phyloP scores from a whole-genome alignment of 2,329 filamentous ascomycete species.

The Cercospora sp. region DNA sequence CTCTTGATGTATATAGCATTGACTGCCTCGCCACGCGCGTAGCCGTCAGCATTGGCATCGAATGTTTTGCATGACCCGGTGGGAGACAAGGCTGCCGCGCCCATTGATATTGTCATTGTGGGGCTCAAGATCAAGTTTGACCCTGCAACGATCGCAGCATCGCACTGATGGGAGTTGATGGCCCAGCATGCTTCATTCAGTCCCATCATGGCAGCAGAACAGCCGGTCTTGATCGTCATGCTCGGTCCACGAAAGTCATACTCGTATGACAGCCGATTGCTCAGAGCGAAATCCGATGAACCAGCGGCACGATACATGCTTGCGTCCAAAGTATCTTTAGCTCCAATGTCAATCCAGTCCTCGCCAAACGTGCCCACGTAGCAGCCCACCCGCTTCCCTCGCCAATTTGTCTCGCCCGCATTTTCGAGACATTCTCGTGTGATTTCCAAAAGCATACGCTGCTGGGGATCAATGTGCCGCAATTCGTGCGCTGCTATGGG shows the following conservation, averaged over 20 bases:
- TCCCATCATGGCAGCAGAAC: conserved; percentile 20
- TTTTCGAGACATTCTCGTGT: conserved; percentile 24
- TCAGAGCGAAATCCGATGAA: conserved; percentile 27
- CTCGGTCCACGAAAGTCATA: conserved; percentile 19
- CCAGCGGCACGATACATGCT: conserved; percentile 13
- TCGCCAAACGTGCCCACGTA: conserved; percentile 19
- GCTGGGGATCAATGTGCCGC: conserved; percentile 28
- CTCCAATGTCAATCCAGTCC: conserved; percentile 20
- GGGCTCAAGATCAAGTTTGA: conserved; percentile 30
- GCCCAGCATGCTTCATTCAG: conserved; percentile 35
- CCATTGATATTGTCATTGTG: conserved; percentile 27
- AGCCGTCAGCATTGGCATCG: conserved; percentile 48
- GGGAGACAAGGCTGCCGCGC: conserved; percentile 36
- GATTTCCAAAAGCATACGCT: conserved; percentile 27
- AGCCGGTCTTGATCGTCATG: not conserved
- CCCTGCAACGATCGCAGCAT: conserved; percentile 20
- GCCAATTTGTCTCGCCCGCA: conserved; percentile 8
- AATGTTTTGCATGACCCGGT: conserved; percentile 35
- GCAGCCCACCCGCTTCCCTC: conserved; percentile 12
- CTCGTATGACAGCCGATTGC: conserved; percentile 28
- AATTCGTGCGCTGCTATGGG: not conserved
- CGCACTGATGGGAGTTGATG: conserved; percentile 30
- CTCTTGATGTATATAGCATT: conserved; percentile 53
- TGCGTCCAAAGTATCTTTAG: not conserved
- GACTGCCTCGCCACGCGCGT: conserved; percentile 55